These are phyloP conservation scores for Monosporascus sp. DNA, from an alignment of 2,329 filamentous ascomycete species.

Conservation along the genomic window DNA sequence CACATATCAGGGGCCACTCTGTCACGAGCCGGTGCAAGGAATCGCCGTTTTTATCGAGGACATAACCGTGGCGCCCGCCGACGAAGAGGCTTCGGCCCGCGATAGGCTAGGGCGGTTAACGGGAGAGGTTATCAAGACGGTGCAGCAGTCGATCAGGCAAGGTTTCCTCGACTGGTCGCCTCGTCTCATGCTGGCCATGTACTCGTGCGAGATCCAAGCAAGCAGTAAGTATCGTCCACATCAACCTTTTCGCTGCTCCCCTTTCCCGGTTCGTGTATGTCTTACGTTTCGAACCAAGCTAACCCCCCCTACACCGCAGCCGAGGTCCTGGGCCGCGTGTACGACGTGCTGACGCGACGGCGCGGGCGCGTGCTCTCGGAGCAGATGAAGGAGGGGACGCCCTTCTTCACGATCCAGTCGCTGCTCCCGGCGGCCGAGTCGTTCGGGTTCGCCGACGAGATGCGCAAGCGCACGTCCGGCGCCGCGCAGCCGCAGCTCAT, in stretches of 20 bases:
- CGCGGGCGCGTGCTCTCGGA: slow-evolving; percentile 86
- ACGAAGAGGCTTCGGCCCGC: slow-evolving; percentile 47
- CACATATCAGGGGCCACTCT: slow-evolving; percentile 82
- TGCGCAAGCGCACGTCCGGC: slow-evolving; percentile 87
- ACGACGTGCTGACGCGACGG: slow-evolving; percentile 93
- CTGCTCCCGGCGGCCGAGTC: slow-evolving; percentile 88
- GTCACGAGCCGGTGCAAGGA: slow-evolving; percentile 88
- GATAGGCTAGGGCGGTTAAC: slow-evolving; percentile 76
- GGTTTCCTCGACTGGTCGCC: slow-evolving; percentile 96
- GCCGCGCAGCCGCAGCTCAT: slow-evolving; percentile 89
- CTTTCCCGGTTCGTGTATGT: neutral
- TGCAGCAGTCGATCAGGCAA: slow-evolving; percentile 75
- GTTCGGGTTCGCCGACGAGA: slow-evolving; percentile 95
- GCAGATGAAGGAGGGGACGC: slow-evolving; percentile 88
- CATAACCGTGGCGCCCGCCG: slow-evolving; percentile 56
- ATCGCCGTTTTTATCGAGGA: slow-evolving; percentile 88
- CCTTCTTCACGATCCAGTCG: slow-evolving; percentile 91
- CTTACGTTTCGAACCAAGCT: slow-evolving; percentile 13
- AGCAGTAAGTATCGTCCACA: slow-evolving; percentile 55
- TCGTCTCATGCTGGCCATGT: slow-evolving; percentile 94
- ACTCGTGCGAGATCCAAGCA: slow-evolving; percentile 95
- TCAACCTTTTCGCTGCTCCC: slow-evolving; percentile 1
- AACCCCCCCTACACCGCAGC: slow-evolving; percentile 40
- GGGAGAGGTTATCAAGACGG: slow-evolving; percentile 86
- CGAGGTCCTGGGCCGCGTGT: slow-evolving; percentile 91